Conservation (phyloP, 1,139 yeast genomes). For the Pichia sp. region DNA sequence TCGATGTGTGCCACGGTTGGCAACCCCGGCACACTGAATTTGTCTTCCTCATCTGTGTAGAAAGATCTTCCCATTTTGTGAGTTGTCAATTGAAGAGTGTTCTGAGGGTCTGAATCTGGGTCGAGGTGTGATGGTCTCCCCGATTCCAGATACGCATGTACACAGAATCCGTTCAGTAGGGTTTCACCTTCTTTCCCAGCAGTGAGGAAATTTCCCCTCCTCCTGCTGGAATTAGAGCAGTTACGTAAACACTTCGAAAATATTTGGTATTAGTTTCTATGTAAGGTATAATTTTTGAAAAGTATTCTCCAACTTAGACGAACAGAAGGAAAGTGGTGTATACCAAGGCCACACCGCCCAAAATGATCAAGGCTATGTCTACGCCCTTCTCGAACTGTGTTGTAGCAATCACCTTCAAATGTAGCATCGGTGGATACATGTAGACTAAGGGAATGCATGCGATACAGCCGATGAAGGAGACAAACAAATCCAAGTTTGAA, state of each 20-base stretch:
- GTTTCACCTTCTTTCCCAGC: too few relatives aligned
- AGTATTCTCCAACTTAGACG: not conserved
- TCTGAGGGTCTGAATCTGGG: too few relatives aligned
- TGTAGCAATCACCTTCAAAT: constrained; percentile 39
- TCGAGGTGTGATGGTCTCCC: too few relatives aligned
- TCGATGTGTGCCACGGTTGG: constrained; percentile 36
- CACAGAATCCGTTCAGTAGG: too few relatives aligned
- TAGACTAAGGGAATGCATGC: constrained; percentile 82
- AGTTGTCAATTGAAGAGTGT: not conserved
- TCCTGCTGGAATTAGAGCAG: too few relatives aligned
- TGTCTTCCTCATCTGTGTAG: constrained; percentile 49
- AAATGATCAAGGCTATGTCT: constrained; percentile 46
- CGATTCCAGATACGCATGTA: too few relatives aligned
- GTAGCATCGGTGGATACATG: constrained; percentile 77
- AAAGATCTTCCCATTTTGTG: constrained; percentile 37
- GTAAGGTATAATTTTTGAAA: not conserved
- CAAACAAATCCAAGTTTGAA: constrained; percentile 63
- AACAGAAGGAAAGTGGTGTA: constrained; percentile 47
- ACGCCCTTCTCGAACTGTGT: constrained; percentile 30
- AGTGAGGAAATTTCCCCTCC: too few relatives aligned
- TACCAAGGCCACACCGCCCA: constrained; percentile 59
- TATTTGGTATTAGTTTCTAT: not conserved
- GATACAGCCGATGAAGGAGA: constrained; percentile 74
- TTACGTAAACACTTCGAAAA: not conserved
- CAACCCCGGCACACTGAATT: constrained; percentile 47